Percentiles rank a stretch among this genome's conserved stretches.
Conservation (phyloP, 441 rosid genomes). For the Pelargonium fulgidum region DNA sequence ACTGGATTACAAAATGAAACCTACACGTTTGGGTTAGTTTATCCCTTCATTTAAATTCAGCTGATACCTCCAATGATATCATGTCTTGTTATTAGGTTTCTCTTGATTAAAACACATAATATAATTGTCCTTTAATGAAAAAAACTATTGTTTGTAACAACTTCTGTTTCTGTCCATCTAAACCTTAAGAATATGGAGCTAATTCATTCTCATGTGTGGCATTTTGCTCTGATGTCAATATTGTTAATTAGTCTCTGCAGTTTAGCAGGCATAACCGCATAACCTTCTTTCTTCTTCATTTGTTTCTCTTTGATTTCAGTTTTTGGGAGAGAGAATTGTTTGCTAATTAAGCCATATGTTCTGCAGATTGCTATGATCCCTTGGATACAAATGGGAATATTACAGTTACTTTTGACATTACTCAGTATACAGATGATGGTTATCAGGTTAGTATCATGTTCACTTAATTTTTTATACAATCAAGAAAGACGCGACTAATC, state of each 20-base stretch:
- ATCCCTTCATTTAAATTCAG: background rate
- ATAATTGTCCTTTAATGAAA: background rate
- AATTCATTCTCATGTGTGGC: constrained; percentile 6
- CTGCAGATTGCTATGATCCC: constrained; percentile 55
- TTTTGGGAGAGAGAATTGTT: background rate
- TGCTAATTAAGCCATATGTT: background rate
- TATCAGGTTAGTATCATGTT: constrained; percentile 37
- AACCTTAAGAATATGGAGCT: constrained; percentile 20
- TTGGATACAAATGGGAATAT: constrained; percentile 54
- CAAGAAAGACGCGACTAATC: too few species aligned
- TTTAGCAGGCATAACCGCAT: constrained; percentile 43
- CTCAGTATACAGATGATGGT: constrained; percentile 36
- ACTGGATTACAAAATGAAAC: background rate
- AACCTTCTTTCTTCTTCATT: constrained; percentile 14
- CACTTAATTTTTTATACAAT: background rate
- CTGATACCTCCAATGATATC: background rate
- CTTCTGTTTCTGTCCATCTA: constrained; percentile 3
- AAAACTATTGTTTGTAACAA: background rate
- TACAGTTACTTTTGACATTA: constrained; percentile 44
- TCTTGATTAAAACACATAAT: background rate
- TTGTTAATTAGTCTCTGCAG: constrained; percentile 20
- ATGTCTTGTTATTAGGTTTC: background rate
- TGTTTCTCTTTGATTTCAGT: constrained; percentile 1
- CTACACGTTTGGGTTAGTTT: background rate
- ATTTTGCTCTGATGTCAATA: constrained; percentile 14